These are phyloP conservation scores for Calonectria leucothoes DNA, from an alignment of 2,329 filamentous ascomycete genomes.

Conservation along the genomic window DNA sequence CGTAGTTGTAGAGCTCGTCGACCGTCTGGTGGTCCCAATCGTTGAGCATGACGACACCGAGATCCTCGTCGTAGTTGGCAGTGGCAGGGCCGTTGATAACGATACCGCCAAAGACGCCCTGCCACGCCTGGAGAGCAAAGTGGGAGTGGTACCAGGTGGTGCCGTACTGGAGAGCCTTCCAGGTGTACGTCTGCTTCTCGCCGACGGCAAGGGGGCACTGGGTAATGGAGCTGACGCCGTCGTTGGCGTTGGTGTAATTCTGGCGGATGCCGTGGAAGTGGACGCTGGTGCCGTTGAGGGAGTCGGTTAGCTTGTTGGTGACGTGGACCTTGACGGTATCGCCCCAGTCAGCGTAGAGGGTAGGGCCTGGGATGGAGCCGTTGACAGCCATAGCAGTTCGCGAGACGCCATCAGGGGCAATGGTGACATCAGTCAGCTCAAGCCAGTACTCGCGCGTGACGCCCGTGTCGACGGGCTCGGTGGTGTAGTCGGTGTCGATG, in stretches of 20 bases:
- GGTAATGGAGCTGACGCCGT: conserved; percentile 65
- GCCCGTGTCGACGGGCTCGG: conserved; percentile 57
- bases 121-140: conserved; percentile 59
- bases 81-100: conserved; percentile 70
- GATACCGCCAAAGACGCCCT: conserved; percentile 71
- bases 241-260: conserved; percentile 62
- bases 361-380: conserved; percentile 69
- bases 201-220: conserved; percentile 65
- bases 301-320: conserved; percentile 55
- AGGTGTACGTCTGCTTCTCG: conserved; percentile 66
- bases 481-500: conserved; percentile 59
- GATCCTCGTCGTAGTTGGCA: conserved; percentile 71
- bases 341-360: conserved; percentile 65
- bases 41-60: conserved; percentile 67
- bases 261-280: conserved; percentile 74
- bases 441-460: conserved; percentile 63
- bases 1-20: conserved; percentile 49
- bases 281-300: conserved; percentile 68
- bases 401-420: conserved; percentile 58
- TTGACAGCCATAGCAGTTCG: conserved; percentile 62
- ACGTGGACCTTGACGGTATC: conserved; percentile 64
- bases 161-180: conserved; percentile 66
- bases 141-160: conserved; percentile 72
- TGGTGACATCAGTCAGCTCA: conserved; percentile 52
- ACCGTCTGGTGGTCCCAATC: conserved; percentile 67